Base-by-base conservation (phyloP, 345 rosid genomes). In the Euphorbia tirucalli region DNA sequence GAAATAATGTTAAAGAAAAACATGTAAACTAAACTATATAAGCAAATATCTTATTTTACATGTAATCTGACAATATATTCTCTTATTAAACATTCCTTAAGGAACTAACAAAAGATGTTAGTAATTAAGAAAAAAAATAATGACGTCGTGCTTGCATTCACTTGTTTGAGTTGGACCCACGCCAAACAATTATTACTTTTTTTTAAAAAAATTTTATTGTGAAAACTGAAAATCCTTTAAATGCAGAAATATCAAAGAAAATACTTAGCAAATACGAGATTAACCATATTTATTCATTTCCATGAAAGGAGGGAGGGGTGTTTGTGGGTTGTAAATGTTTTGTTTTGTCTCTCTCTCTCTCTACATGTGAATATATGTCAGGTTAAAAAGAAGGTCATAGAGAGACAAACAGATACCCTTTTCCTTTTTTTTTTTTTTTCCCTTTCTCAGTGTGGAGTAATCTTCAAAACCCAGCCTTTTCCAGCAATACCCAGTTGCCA, bases 401-500 rank as follows among this genome's bases (percentile, higher is more conserved):
- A 73, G 73, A 57, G 68, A 71, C 24, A 71, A 61, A 70, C 61
- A 62, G 62, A 69, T 70, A 68, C 79, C 41, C 59, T 66, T 52
- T 77, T 41, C 59, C 65, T n/a, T n/a, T n/a, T n/a, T n/a, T n/a
- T n/a, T n/a, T n/a, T 52, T 55, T 71, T 77, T 24, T 7, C 21
- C 30, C 35, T 35, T 76, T 71, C 66, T 46, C 78, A 68, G 65
- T 65, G 83, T 70, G 16, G 75, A 44, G 69, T 71, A 78, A 75
- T 73, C 73, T 63, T 81, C 83, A 76, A 70, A 79, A 52, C 21
- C 79, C 79, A 64, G 75, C 74, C 79, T 85, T 77, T 79, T 74
- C 86, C 74, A 84, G 83, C 5, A 78, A 66, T 70, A 67, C 70
- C 69, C 80, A 66, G 82, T 82, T 81, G 77, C 84, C 24, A 56